Conservation (phyloP, 2,329 filamentous ascomycete species). For the Xylariomycetidae sp. region DNA sequence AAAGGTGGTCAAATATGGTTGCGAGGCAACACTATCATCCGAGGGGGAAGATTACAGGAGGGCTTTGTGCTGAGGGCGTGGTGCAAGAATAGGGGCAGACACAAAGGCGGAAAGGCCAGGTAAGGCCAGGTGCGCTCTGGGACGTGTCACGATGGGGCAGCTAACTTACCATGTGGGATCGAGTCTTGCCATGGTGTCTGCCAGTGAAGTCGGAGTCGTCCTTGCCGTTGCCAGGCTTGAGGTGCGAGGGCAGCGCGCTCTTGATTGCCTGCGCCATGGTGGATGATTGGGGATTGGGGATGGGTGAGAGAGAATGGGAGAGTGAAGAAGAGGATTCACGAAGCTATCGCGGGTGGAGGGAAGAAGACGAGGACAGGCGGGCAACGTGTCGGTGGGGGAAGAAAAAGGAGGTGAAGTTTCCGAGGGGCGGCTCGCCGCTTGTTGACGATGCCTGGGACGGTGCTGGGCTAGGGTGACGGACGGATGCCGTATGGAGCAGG, state of each 20-base stretch:
- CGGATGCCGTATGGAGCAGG: not conserved
- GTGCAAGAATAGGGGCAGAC: too few relatives aligned
- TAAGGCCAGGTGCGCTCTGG: too few relatives aligned
- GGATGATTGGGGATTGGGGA: slow-evolving; percentile 2
- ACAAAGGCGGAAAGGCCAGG: too few relatives aligned
- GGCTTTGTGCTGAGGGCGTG: too few relatives aligned
- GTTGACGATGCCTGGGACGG: slow-evolving; percentile 13
- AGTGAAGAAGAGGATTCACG: not conserved
- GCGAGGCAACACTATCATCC: too few relatives aligned
- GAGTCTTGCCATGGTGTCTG: slow-evolving; percentile 78
- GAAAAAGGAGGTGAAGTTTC: slow-evolving; percentile 19
- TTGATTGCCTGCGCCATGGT: slow-evolving; percentile 64
- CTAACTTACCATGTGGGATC: slow-evolving; percentile 78
- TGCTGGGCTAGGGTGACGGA: slow-evolving; percentile 1
- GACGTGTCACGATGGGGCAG: too few relatives aligned
- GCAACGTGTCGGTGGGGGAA: slow-evolving; percentile 2
- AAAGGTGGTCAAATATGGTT: too few relatives aligned
- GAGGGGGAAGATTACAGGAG: too few relatives aligned
- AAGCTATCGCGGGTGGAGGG: not conserved
- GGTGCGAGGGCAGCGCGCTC: slow-evolving; percentile 75
- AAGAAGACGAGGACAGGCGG: not conserved
- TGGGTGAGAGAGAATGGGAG: not conserved
- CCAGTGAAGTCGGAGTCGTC: slow-evolving; percentile 46
- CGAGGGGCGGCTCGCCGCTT: slow-evolving; percentile 7
- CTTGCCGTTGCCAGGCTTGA: slow-evolving; percentile 55